Evolutionary conservation across 768 basidiomycete genomes (phyloP), one percentile per base, ranked within the genome.

Genomic region (Kwoniella dejecticola): DNA sequence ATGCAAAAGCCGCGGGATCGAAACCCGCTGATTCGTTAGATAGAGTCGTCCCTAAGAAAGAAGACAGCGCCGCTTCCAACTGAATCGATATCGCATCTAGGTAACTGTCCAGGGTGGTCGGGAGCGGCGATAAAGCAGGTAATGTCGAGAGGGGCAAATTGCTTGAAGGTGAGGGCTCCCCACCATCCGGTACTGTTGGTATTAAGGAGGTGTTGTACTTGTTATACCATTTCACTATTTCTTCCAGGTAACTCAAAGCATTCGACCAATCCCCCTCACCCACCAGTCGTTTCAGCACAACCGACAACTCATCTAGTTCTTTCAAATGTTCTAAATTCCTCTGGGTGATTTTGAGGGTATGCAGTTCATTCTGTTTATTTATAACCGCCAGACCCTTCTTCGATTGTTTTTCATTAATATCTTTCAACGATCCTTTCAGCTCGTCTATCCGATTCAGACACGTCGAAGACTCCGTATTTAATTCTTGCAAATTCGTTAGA

Each of bases 401-500:
- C 0, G 94, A 90, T 17, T 86, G 84, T 49, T 85, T 84, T 65
- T 85, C 82, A 72, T 94, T 90, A 1, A 95, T 87, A 23, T 89
- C 86, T 42, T 82, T 82, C 12, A 99, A 82, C 52, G 90, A 83
- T 0, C 78, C 74, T 23, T 90, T 89, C 4, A 98, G 83, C 26
- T 85, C 82, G 7, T 84, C 81, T 62, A 97, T 90, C 46, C 89
- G 86, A 44, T 82, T 80, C 5, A 98, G 82, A 71, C 93, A 94
- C 48, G 86, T 84, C 48, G 88, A 85, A 0, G 92, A 94, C 75
- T 96, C 91, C 4, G 89, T 85, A 72, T 93, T 91, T 11, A 99
- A 84, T 64, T 91, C 89, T 71, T 96, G 90, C 7, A 99, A 83
- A 77, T 99, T 99, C 6, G 91, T 85, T 36, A 99, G 85, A 6